Base-by-base conservation (phyloP, 352 stramenopile species). In the Pythium guiyangense region DNA sequence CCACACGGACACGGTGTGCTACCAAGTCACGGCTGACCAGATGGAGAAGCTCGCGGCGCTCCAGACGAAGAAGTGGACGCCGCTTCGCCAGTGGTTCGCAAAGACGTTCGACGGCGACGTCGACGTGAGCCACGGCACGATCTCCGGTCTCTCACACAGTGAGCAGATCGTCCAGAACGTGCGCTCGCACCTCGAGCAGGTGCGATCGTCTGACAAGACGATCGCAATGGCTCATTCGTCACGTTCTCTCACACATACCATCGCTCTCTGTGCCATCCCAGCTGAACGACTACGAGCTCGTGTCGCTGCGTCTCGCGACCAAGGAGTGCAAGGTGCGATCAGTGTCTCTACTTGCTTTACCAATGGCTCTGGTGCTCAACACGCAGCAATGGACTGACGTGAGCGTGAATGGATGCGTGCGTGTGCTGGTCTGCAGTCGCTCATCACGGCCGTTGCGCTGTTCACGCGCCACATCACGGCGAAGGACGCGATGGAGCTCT, bases 1-100 rank as follows among this genome's bases (percentile, higher is more conserved):
- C 54, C 71, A 92, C 63, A 92, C 84, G 46, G 86, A 95, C 70
- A 95, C 84, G 20, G 70, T 94, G n/a, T 94, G 84, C 75, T 94
- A 91, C 63, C 76, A 90, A 57, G 78, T 92, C 15, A 90, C 84
- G 31, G 80, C 73, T 22, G 78, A 89, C 52, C 84, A 93, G 57
- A 71, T 90, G 57, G 84, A 92, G 40, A 88, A 91, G 64, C 82
- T 95, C n/a, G 71, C 84, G 44, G 54, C 67, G 49, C 63, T 86
- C 44, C 86, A 95, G 73, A 71, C 88, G 43, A 92, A 93, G 71
- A 92, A 92, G 68, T 95, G 86, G 86, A 71, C 77, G 14, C 75
- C 86, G 25, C 64, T 95, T 34, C 84, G 84, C 66, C 86, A 92
- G 65, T 95, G 86, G 86, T 92, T 95, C 58, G 62, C 65, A 20